Base-by-base conservation (phyloP, 1,284 basidiomycete species). In the Kalmanozyma brasiliensis region DNA sequence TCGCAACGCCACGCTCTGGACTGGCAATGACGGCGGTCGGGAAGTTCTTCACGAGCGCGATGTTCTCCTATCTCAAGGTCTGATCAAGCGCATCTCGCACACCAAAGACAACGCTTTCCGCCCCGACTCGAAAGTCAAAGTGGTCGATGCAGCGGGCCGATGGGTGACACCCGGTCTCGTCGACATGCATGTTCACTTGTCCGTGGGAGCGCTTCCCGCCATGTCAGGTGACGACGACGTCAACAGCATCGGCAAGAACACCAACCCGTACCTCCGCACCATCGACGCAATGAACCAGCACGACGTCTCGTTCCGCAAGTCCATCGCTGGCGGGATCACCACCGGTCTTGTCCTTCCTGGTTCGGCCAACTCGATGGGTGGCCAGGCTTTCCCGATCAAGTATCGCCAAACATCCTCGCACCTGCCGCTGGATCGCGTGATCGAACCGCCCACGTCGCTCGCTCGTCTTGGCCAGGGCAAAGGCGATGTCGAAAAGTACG, bases 171-270 rank as follows among this genome's bases (percentile, higher is more conserved):
- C 64, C 17, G 82, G 87, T 14, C 86, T 90, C 47, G 88, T 92
- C 34, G 90, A 92, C 77, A 83, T 92, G 63, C 89, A 94, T 82
- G 90, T 90, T 2, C 92, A 93, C 77, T 82, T 92, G 19, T 92
- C 90, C 7, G 73, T 74, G 1, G 49, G 56, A 5, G 52, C 58
- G 1, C 22, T 75, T 37, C 71, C 74, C 14, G 16, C 37, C 10
- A 46, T 75, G 10, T 34, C 37, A 84, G 88, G 87, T 17, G 83
- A 86, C 8, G 70, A 83, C 38, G 88, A 89, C 73, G 81, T 84
- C 84, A 88, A 69, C 55, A 73, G 66, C 42, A 55, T 49, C 41
- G 52, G 53, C 40, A 88, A 87, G 0, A 87, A 88, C 8, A 84
- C 87, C 57, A 78, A 86, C 13, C 89, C 90, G 9, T 88, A 87